phyloP scores from a whole-genome alignment of 2,329 filamentous ascomycete genomes.

The Pseudocercospora crystallina region DNA sequence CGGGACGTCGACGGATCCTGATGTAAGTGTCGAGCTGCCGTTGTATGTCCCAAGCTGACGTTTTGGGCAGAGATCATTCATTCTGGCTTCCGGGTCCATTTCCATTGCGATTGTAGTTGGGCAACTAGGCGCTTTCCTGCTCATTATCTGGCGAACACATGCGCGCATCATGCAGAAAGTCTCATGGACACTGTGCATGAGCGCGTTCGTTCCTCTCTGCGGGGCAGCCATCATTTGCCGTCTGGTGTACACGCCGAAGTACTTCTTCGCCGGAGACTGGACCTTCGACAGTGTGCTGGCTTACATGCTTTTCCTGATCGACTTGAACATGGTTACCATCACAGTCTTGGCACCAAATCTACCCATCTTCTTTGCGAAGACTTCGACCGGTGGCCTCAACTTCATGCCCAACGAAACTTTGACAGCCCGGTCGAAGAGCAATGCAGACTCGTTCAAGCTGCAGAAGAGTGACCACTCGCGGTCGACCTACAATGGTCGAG shows the following conservation, averaged over 20 bases:
- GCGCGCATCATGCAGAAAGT: not conserved
- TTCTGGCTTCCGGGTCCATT: too few relatives aligned
- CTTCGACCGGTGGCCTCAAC: slow-evolving; percentile 11
- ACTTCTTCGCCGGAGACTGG: slow-evolving; percentile 6
- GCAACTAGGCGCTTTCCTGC: too few relatives aligned
- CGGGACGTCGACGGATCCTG: too few relatives aligned
- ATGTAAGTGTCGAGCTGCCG: too few relatives aligned
- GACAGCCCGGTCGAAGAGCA: slow-evolving; percentile 1
- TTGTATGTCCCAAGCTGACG: too few relatives aligned
- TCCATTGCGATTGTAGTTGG: too few relatives aligned
- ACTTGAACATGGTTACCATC: slow-evolving; percentile 4
- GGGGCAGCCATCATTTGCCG: slow-evolving; percentile 3
- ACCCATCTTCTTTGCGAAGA: slow-evolving; percentile 17
- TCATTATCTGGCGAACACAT: too few relatives aligned
- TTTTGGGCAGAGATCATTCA: too few relatives aligned
- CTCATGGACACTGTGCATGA: slow-evolving; percentile 10
- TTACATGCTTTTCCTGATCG: slow-evolving; percentile 4
- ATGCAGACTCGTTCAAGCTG: not conserved
- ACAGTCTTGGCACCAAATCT: slow-evolving; percentile 3
- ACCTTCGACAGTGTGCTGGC: slow-evolving; percentile 4
- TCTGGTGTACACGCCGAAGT: not conserved
- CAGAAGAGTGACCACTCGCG: not conserved
- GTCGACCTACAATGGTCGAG: not conserved
- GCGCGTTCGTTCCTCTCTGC: slow-evolving; percentile 11
- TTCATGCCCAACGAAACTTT: slow-evolving; percentile 6